Evolutionary conservation across 2,329 filamentous ascomycete species (phyloP), one percentile per base, ranked within the genome.

Genomic region (Arachnopeziza araneosa): DNA sequence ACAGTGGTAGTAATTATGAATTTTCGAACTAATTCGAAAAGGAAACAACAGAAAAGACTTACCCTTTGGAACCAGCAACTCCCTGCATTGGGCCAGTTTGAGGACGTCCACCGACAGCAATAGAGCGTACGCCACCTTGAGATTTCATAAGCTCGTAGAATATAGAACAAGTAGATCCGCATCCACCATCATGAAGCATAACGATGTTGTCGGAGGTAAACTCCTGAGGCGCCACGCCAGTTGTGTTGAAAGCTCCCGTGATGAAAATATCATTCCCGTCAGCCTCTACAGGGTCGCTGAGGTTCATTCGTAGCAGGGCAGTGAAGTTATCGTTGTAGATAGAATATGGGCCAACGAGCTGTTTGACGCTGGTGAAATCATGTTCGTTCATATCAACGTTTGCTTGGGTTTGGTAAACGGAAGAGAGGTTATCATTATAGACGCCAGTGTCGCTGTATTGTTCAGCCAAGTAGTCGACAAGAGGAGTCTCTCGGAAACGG

Each of bases 151-250:
- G 73, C 51, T 83, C 77, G 10, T 77, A 77, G 62, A 83, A 82
- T 3, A 83, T 74, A 2, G 80, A 79, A 72, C 83, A 86, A 1
- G 82, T 84, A 0, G 81, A 84, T 19, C 79, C 80, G 69, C 83
- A 86, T 65, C 78, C 77, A 44, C 83, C 83, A 67, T 86, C 83
- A 57, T 79, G 78, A 12, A 85, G 74, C 10, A 79, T 58, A 24
- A 76, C 58, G 14, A 79, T 75, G 49, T 78, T 65, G 17, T 77
- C 70, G 0, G 73, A 60, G 1, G 68, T 60, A 63, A 79, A 81
- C 0, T 71, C 64, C 52, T 66, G 64, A 0, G 58, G 59, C 10
- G 63, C 55, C 1, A 67, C 58, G 17, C 69, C 58, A 3, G 60
- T 55, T 7, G 67, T 60, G n/a, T 60, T 66, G 1, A 59, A 59